Percentiles rank a stretch among this genome's conserved stretches.
These are phyloP conservation scores for Fusarium staphyleae DNA, from an alignment of 2,329 filamentous ascomycete genomes.

Conservation along the genomic window DNA sequence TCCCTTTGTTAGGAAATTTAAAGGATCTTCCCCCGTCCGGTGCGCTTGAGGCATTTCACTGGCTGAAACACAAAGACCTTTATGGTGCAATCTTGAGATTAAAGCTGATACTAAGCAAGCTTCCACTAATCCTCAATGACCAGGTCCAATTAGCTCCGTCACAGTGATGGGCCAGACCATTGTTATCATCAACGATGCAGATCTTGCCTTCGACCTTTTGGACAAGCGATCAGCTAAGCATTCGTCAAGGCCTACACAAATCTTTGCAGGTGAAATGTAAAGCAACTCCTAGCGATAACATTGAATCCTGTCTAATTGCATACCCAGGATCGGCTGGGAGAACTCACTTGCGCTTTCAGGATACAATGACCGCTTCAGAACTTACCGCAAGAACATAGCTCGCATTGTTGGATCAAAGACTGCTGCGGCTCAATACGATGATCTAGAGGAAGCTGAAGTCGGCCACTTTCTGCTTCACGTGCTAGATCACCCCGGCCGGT, in stretches of 20 bases:
- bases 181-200: slow-evolving; percentile 50
- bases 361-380: slow-evolving; percentile 49
- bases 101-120: rapidly evolving
- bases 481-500: slow-evolving; percentile 47
- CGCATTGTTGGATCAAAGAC: slow-evolving; percentile 54
- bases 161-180: slow-evolving; percentile 51
- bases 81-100: slow-evolving; percentile 12
- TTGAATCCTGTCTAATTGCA: rapidly evolving
- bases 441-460: slow-evolving; percentile 52
- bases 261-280: slow-evolving; percentile 30
- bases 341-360: slow-evolving; percentile 45
- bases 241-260: slow-evolving; percentile 20
- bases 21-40: slow-evolving; percentile 19
- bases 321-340: slow-evolving; percentile 36
- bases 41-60: slow-evolving; percentile 23
- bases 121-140: rapidly evolving
- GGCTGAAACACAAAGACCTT: slow-evolving; percentile 27
- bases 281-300: not conserved
- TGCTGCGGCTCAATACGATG: slow-evolving; percentile 49
- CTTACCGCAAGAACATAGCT: slow-evolving; percentile 54
- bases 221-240: slow-evolving; percentile 23
- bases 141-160: slow-evolving; percentile 55
- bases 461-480: slow-evolving; percentile 38
- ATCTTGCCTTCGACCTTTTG: slow-evolving; percentile 49
- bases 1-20: slow-evolving; percentile 27